Percentiles rank a stretch among this genome's conserved stretches.
phyloP scores from a whole-genome alignment of 305 asterid species.

The Fraxinus paxiana region DNA sequence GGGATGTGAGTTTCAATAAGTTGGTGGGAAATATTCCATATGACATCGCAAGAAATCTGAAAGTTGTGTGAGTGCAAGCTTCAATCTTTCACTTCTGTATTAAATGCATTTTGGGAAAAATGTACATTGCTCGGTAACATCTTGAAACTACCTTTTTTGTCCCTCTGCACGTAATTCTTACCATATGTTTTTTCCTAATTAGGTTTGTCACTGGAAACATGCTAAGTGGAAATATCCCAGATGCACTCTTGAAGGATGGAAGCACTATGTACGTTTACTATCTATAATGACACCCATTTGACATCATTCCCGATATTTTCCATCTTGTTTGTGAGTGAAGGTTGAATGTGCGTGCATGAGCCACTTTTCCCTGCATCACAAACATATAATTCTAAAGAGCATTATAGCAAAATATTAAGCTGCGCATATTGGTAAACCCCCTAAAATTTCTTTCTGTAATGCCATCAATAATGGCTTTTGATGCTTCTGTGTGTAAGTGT shows the following conservation, averaged over 20 bases:
- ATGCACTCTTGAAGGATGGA: conserved; percentile 66
- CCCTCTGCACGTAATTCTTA: not conserved
- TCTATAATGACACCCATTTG: not conserved
- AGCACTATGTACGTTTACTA: conserved; percentile 59
- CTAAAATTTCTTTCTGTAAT: not conserved
- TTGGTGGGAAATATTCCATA: conserved; percentile 59
- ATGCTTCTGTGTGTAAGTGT: not conserved
- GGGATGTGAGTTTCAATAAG: conserved; percentile 86
- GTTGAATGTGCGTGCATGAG: not conserved
- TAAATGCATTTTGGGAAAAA: not conserved
- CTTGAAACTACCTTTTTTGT: not conserved
- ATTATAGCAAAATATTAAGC: not conserved
- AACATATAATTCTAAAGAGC: not conserved
- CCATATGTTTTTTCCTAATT: conserved; percentile 17
- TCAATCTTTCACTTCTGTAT: not conserved
- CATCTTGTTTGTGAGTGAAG: not conserved
- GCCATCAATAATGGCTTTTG: not conserved
- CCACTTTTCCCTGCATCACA: not conserved
- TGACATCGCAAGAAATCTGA: conserved; percentile 58
- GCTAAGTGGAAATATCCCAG: conserved; percentile 73
- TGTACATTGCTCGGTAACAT: not conserved
- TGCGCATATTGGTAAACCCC: not conserved
- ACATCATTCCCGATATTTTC: not conserved
- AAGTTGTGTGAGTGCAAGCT: conserved; percentile 58
- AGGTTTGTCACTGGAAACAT: conserved; percentile 71